Base-by-base conservation (phyloP, 2,329 filamentous ascomycete genomes). In the Mycosphaerella sp. region DNA sequence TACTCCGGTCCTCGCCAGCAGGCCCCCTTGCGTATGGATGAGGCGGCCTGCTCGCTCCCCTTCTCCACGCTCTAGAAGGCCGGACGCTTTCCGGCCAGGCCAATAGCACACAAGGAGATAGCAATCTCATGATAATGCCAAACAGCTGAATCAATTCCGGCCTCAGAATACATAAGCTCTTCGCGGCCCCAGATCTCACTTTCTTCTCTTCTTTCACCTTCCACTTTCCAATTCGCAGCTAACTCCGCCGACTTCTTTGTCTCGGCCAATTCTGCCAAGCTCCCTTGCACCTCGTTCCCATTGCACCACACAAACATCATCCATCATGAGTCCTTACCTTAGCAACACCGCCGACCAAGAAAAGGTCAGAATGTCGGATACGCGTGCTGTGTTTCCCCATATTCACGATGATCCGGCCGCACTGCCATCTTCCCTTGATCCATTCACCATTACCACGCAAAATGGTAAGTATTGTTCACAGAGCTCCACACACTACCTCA, bases 361-460 rank as follows among this genome's bases (percentile, higher is more conserved):
- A 2, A 49, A 57, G 40, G 43, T 48, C 32, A 47, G 51, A 36
- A 23, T 46, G 44, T 51, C 59, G 21, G 53, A 57, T 44, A 59
- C 62, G 1, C 56, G 51, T 34, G 52, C 58, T 40, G 58, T 56
- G 10, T 61, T 66, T 34, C 60, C 64, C 39, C 55, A 67, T 53
- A 62, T 68, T 43, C 59, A 65, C 38, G 58, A 59, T 31, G 64
- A 68, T 38, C 66, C 66, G 38, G 50, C 51, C 32, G 51, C 46
- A 7, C 54, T 66, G 12, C 59, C 66, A 14, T 56, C 61, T 10
- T 64, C 65, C 5, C 31, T 64, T 23, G 66, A 68, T 48, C 66
- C 66, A 1, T 91, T 91, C 75, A 88, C 89, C 82, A 86, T 90
- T 39, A 89, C 86, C 43, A 88, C 82, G 21, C 80, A 81, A 3